Evolutionary conservation across 1,284 basidiomycete species (phyloP).

Genomic region (Puccinia novopanici): DNA sequence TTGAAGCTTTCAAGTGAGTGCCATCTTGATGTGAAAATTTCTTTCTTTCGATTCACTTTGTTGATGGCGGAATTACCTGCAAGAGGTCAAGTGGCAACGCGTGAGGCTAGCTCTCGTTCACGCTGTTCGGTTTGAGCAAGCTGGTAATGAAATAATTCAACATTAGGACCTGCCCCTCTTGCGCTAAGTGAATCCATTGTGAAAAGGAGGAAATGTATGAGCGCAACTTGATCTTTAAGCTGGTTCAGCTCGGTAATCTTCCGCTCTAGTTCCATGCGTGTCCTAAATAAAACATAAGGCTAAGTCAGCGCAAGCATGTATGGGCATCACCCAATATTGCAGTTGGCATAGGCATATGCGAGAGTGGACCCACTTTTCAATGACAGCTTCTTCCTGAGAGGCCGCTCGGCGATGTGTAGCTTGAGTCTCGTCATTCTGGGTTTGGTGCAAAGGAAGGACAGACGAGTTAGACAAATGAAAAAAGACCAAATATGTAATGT

Average conservation of each 20-base stretch:
- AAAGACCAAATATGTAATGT: not conserved
- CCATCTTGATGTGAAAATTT: not conserved
- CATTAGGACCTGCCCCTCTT: not conserved
- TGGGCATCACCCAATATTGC: no score
- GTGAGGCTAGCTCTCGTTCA: constrained; percentile 35
- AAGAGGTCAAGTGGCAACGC: constrained; percentile 7
- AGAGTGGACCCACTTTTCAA: constrained; percentile 18
- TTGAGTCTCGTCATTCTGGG: not conserved
- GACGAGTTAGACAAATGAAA: not conserved
- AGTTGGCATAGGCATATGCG: not conserved
- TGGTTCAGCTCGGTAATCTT: constrained; percentile 38
- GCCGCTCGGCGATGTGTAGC: constrained; percentile 1
- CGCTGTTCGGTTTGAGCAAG: constrained; percentile 49
- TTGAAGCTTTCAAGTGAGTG: not conserved
- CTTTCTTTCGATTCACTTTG: not conserved
- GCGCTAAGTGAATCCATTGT: not conserved
- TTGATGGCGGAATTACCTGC: not conserved
- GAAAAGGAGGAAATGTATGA: not conserved
- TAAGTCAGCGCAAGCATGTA: not conserved
- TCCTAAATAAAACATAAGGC: not conserved
- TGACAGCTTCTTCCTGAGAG: constrained; percentile 37
- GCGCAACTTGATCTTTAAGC: constrained; percentile 42
- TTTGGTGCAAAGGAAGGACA: not conserved
- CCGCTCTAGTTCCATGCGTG: constrained; percentile 35
- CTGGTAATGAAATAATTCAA: not conserved